A percentile compares a stretch with the other conserved stretches of the same genome.
These are phyloP conservation scores for Xylariales sp. DNA, from an alignment of 2,329 filamentous ascomycete genomes.

Conservation along the genomic window DNA sequence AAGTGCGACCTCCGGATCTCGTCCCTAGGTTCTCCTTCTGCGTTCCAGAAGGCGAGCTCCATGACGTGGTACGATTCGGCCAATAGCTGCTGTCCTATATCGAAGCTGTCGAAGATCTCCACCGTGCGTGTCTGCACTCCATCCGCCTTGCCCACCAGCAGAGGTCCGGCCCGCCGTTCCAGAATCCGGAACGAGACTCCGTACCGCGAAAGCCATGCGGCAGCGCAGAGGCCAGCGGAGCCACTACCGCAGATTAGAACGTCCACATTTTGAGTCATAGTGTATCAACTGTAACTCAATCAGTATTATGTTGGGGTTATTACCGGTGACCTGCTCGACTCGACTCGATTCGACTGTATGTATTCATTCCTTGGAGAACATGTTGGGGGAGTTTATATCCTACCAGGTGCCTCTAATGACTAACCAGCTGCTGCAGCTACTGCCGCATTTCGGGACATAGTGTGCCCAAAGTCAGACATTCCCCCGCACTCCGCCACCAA, in stretches of 20 bases:
- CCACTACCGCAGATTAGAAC: slow-evolving; percentile 59
- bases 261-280: slow-evolving; percentile 27
- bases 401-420: too few species aligned
- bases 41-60: slow-evolving; percentile 54
- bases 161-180: slow-evolving; percentile 49
- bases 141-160: slow-evolving; percentile 59
- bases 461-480: too few species aligned
- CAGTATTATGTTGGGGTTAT: too few species aligned
- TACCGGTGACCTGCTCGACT: too few species aligned
- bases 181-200: slow-evolving; percentile 53
- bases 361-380: too few species aligned
- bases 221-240: slow-evolving; percentile 58
- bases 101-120: slow-evolving; percentile 58
- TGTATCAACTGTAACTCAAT: too few species aligned
- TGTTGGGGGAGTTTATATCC: too few species aligned
- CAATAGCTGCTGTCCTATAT: slow-evolving; percentile 48
- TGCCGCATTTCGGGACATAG: too few species aligned
- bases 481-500: too few species aligned
- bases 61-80: slow-evolving; percentile 54
- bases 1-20: slow-evolving; percentile 42
- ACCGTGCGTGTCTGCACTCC: slow-evolving; percentile 58
- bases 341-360: too few species aligned
- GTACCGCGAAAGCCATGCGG: slow-evolving; percentile 55
- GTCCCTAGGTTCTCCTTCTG: slow-evolving; percentile 16
- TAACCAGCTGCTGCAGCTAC: too few species aligned